Evolutionary conservation across 1,284 basidiomycete species (phyloP).

Genomic region (Gymnopus androsaceus): DNA sequence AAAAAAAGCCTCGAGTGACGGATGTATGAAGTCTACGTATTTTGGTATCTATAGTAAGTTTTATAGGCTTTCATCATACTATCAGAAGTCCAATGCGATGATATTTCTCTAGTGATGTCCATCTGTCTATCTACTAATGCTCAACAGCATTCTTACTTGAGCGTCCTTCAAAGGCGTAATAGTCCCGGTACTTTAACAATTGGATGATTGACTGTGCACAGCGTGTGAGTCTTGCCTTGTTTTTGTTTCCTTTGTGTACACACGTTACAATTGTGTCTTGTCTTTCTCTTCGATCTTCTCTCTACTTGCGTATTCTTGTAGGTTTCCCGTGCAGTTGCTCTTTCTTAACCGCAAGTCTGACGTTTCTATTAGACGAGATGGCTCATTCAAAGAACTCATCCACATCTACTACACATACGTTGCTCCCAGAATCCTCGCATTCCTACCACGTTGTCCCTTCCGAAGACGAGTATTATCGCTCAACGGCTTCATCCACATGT

Average conservation of each 20-base stretch:
- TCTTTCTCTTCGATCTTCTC: neutral
- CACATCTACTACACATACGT: neutral
- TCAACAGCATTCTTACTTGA: neutral
- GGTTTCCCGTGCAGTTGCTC: neutral
- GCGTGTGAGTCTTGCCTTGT: neutral
- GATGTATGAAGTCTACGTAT: slow-evolving; percentile 16
- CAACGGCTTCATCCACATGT: slow-evolving; percentile 19
- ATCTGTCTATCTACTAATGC: neutral
- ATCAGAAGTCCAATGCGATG: neutral
- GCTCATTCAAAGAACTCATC: neutral
- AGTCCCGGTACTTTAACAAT: neutral
- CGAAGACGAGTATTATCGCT: slow-evolving; percentile 8
- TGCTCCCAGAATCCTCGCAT: neutral
- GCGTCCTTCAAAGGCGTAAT: neutral
- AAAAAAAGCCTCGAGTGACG: slow-evolving; percentile 35
- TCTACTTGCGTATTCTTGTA: neutral
- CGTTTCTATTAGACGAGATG: slow-evolving; percentile 2
- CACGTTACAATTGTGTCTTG: neutral
- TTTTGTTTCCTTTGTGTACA: slow-evolving; percentile 5
- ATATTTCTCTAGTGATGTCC: no score
- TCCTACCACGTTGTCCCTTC: neutral
- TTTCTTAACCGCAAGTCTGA: neutral
- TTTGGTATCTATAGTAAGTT: slow-evolving; percentile 8
- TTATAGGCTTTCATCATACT: neutral
- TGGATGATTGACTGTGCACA: slow-evolving; percentile 4